Evolutionary conservation across 1,284 basidiomycete genomes (phyloP), one percentile per base, ranked within the genome.

Genomic region (Malassezia vespertilionis): DNA sequence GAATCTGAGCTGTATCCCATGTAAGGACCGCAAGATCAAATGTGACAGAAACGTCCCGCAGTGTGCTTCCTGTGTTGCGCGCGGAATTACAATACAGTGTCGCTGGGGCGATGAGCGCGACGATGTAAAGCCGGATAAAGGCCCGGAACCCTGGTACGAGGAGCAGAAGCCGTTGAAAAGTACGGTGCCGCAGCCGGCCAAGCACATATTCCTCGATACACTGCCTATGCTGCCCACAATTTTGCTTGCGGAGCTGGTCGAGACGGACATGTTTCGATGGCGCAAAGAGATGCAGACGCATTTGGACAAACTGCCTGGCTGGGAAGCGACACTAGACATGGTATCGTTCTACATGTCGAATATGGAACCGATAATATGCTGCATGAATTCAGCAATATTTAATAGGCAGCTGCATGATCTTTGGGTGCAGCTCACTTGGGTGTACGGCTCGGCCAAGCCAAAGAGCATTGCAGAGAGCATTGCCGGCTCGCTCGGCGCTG

Each of bases 91-190:
- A 2, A 55, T 58, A 31, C 54, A 55, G 5, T 63, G 60, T 34
- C 50, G 53, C 24, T 61, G 54, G 58, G 58, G 58, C 31, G 58
- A 60, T 20, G 60, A 62, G 42, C 52, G 58, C 23, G 60, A 60
- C 45, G 14, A 1, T 30, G 11, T 10, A 7, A 9, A 20, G 18
- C 18, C 33, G 17, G 18, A 8, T 28, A 12, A 28, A 28, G 12
- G 26, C 12, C 26, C 26, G 8, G 26, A 8, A 28, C 26, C 12
- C 12, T 7, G 8, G 12, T 12, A 28, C 8, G 7, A 7, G 26
- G 8, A 7, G 8, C 26, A 28, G 26, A 7, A 28, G 12, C 7
- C 26, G 12, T 28, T n/a, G n/a, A n/a, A n/a, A n/a, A n/a, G n/a
- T n/a, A n/a, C n/a, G n/a, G n/a, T n/a, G n/a, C n/a, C n/a, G n/a